Base-by-base conservation (phyloP, 306 rosid species). In the Cicer chorassanicum region DNA sequence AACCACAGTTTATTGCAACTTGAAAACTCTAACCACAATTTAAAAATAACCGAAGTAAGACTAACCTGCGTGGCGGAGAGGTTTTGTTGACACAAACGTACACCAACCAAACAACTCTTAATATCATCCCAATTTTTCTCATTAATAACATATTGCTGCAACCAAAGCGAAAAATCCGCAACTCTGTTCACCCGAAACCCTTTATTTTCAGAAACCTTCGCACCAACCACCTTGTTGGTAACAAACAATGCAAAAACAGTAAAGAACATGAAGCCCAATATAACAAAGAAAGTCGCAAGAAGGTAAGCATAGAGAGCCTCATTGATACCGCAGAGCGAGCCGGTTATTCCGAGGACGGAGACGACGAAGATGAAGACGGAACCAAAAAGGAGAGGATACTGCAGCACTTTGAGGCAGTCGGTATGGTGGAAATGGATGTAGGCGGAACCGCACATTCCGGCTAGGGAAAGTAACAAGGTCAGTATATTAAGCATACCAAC, bases 81-180 rank as follows among this genome's bases (percentile, higher is more conserved):
- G 29, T 67, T 65, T 51, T 21, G 9, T 5, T 59, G 60, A 41
- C 98, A 92, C 16, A 90, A 48, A 3, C 42, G 66, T 1, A 84
- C 73, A 8, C 77, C 84, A 6, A 80, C 6, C 68, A 92, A 43
- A 69, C 96, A 92, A 34, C 89, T 87, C 60, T 76, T 77, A 60
- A 90, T 77, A 6, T 66, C 80, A 2, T 41, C 45, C 96, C 97
- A 92, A 39, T 88, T 86, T 34, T 65, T 24, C 1, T 75, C 77
- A 15, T 90, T 86, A 4, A 82, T 70, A 6, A 92, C 97, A 12
- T 89, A 89, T 2, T 60, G 78, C 69, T 84, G 96, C 54, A 90
- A 43, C 90, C 90, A 92, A 10, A 77, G 72, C 0, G 93, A 87
- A 83, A 81, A 92, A 76, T 92, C 89, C 2, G 73, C 78, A 1